A percentile compares a stretch with the other conserved stretches of the same genome.
phyloP scores from a whole-genome alignment of 345 rosid species.

The Cochlearia excelsa region DNA sequence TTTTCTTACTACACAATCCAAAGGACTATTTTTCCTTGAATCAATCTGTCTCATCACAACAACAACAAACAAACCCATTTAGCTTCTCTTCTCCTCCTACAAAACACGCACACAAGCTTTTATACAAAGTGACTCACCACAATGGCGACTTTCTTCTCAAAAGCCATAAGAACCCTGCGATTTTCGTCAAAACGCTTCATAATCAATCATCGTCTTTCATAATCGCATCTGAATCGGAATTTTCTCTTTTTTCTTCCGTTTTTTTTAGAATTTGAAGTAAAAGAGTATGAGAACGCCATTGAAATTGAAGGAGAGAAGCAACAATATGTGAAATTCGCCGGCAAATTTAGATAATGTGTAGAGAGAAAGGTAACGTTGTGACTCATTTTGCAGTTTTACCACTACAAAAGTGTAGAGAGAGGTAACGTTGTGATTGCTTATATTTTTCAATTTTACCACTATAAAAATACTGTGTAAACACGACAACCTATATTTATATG shows the following conservation, averaged over 20 bases:
- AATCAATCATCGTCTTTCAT: constrained; percentile 34
- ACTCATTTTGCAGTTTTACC: too few species aligned
- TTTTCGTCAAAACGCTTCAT: constrained; percentile 39
- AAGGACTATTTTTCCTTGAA: constrained; percentile 57
- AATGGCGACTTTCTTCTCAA: constrained; percentile 65
- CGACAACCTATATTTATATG: too few species aligned
- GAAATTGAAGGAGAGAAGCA: constrained; percentile 8
- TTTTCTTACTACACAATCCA: constrained; percentile 86
- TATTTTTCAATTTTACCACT: too few species aligned
- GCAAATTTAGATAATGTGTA: too few species aligned
- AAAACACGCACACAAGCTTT: not conserved
- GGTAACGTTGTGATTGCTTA: too few species aligned
- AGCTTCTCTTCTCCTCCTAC: not conserved
- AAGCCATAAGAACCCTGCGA: constrained; percentile 78
- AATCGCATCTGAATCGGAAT: constrained; percentile 40
- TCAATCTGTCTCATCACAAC: constrained; percentile 55
- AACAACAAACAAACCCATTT: not conserved
- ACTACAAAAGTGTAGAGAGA: too few species aligned
- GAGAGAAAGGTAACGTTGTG: too few species aligned
- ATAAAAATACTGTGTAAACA: too few species aligned
- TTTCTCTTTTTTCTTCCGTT: constrained; percentile 40
- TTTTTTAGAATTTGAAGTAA: constrained; percentile 43
- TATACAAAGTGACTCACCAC: constrained; percentile 47
- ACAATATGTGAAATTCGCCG: not conserved
- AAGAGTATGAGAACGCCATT: constrained; percentile 40